Percentiles rank a stretch among this genome's conserved stretches.
Evolutionary conservation across 345 rosid species (phyloP).

Genomic region (Salix koriyanagi): DNA sequence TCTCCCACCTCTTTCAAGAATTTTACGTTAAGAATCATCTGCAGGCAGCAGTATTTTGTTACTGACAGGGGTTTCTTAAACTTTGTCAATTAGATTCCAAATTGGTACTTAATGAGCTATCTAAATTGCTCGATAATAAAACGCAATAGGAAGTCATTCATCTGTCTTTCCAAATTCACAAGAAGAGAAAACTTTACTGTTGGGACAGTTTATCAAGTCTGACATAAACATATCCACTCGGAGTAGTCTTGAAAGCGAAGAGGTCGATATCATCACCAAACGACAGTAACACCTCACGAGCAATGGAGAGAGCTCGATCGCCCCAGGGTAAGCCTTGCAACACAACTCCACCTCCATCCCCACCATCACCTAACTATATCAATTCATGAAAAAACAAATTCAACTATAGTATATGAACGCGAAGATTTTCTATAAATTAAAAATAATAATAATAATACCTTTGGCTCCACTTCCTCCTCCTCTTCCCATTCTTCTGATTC

Average conservation of each 20-base stretch:
- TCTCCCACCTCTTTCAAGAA: too few species aligned
- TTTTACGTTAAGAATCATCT: too few species aligned
- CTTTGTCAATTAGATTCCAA: too few species aligned
- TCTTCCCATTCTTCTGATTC: constrained; percentile 79
- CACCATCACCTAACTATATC: constrained; percentile 73
- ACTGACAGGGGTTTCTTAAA: too few species aligned
- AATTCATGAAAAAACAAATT: neutral
- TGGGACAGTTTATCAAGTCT: constrained; percentile 72
- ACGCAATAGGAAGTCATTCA: too few species aligned
- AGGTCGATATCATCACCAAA: constrained; percentile 49
- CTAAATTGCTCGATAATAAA: too few species aligned
- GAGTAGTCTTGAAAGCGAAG: constrained; percentile 73
- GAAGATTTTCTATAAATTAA: neutral
- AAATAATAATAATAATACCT: constrained; percentile 25
- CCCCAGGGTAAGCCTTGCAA: constrained; percentile 72
- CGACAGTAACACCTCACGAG: constrained; percentile 45
- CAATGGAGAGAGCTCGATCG: constrained; percentile 58
- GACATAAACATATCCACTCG: constrained; percentile 72
- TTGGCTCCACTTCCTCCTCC: constrained; percentile 61
- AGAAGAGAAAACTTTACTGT: constrained; percentile 39
- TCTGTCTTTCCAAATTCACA: neutral
- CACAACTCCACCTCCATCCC: constrained; percentile 85
- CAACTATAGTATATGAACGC: neutral
- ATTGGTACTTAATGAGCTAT: too few species aligned
- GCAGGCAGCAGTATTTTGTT: too few species aligned